Evolutionary conservation across 352 stramenopile species (phyloP).

Genomic region (Phytophthora podocarpi): DNA sequence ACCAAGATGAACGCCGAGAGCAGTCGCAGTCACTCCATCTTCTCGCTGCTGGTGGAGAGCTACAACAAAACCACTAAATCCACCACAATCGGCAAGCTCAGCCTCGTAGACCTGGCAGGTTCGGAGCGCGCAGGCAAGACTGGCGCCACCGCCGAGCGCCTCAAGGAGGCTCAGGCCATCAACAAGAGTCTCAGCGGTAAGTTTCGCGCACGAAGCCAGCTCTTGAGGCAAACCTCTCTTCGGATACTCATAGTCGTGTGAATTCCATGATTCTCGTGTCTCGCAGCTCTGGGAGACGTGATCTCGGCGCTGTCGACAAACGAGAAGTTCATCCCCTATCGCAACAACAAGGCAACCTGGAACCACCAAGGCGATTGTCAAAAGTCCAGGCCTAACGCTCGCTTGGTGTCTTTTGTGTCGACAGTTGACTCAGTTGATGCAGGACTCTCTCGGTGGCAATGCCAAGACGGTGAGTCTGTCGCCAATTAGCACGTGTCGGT

Average conservation of each 20-base stretch:
- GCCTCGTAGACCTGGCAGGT: constrained; percentile 89
- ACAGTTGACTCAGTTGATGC: constrained; percentile 92
- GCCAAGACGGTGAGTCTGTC: constrained; percentile 91
- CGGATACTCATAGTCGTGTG: neutral
- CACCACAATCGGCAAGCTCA: constrained; percentile 82
- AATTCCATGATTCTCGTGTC: neutral
- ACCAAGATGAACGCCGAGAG: constrained; percentile 95
- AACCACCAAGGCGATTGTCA: no score
- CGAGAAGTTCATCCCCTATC: constrained; percentile 94
- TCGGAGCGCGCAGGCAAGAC: constrained; percentile 89
- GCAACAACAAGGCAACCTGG: constrained; percentile 95
- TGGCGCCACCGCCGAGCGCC: constrained; percentile 77
- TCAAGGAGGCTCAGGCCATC: constrained; percentile 91
- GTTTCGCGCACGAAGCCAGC: neutral
- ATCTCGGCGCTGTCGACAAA: constrained; percentile 90
- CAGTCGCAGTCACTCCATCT: constrained; percentile 90
- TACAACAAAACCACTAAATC: constrained; percentile 91
- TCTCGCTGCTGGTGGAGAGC: constrained; percentile 88
- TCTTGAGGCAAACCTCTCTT: neutral
- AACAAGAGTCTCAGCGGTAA: constrained; percentile 90
- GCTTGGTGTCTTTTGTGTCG: no score
- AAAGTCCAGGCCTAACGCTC: no score
- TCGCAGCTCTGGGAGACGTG: constrained; percentile 87
- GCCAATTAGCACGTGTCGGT: no score
- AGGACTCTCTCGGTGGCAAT: constrained; percentile 93